phyloP scores from a whole-genome alignment of 768 basidiomycete genomes.

The Tricholoma matsutake region DNA sequence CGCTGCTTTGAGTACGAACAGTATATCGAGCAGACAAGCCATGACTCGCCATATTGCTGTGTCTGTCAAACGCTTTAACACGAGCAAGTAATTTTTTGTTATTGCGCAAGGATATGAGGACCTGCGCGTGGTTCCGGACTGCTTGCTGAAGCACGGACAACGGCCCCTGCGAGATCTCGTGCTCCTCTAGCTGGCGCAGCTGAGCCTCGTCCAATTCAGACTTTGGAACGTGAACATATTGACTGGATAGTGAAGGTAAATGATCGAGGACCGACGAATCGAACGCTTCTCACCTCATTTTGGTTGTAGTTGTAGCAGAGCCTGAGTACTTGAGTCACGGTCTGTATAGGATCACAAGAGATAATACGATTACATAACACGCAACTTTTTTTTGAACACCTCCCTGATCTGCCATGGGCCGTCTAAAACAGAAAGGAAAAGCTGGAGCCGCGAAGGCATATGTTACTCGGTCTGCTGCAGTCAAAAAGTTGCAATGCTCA shows the following conservation, averaged over 20 bases:
- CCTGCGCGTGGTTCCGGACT: constrained; percentile 96
- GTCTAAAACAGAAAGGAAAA: constrained; percentile 80
- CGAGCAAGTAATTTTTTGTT: constrained; percentile 96
- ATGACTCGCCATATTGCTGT: constrained; percentile 90
- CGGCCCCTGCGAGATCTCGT: constrained; percentile 98
- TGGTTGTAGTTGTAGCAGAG: constrained; percentile 6
- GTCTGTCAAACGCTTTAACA: constrained; percentile 98
- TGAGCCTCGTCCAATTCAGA: constrained; percentile 98
- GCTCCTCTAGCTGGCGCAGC: constrained; percentile 93
- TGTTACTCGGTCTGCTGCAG: constrained; percentile 83
- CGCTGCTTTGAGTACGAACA: constrained; percentile 11
- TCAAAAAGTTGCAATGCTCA: constrained; percentile 96
- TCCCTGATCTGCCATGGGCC: constrained; percentile 51
- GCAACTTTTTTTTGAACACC: neutral
- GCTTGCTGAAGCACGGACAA: constrained; percentile 95
- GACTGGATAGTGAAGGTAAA: constrained; percentile 46
- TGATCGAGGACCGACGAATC: neutral
- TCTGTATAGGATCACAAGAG: too few species aligned
- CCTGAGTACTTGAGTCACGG: too few species aligned
- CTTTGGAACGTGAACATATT: constrained; percentile 95
- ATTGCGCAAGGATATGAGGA: constrained; percentile 94
- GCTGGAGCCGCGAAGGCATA: constrained; percentile 91
- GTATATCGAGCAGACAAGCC: neutral
- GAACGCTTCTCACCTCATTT: constrained; percentile 35
- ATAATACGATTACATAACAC: too few species aligned